Percentiles rank a stretch among this genome's conserved stretches.
These are phyloP conservation scores for Lomentospora prolificans DNA, from an alignment of 2,329 filamentous ascomycete genomes.

Conservation along the genomic window DNA sequence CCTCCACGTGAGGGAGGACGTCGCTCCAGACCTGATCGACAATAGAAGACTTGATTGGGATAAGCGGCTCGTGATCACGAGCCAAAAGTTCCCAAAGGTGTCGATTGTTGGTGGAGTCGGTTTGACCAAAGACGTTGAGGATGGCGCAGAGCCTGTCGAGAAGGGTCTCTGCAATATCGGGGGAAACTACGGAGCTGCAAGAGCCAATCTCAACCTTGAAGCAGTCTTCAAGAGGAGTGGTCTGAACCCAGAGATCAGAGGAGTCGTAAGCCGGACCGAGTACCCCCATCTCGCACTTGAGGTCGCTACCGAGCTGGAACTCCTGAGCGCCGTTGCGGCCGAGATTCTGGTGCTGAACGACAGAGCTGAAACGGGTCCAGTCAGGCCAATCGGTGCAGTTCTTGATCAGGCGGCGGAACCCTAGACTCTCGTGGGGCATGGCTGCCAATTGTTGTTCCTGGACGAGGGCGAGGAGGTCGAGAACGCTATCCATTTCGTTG, in stretches of 20 bases:
- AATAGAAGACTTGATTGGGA: slow-evolving; percentile 1
- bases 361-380: slow-evolving; percentile 18
- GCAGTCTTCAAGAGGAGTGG: not conserved
- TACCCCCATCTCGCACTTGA: not conserved
- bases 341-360: slow-evolving; percentile 21
- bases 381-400: slow-evolving; percentile 21
- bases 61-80: not conserved
- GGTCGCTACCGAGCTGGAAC: not conserved
- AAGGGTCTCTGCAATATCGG: not conserved
- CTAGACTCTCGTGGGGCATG: slow-evolving; percentile 18
- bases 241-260: slow-evolving; percentile 1
- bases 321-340: slow-evolving; percentile 4
- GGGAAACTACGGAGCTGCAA: not conserved
- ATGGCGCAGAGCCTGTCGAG: not conserved
- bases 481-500: slow-evolving; percentile 21
- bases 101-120: not conserved
- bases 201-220: slow-evolving; percentile 1
- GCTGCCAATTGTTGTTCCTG: slow-evolving; percentile 28
- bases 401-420: slow-evolving; percentile 20
- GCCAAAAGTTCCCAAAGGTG: slow-evolving; percentile 1
- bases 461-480: slow-evolving; percentile 26
- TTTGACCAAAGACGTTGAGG: not conserved
- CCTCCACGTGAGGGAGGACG: not conserved
- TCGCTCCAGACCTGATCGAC: not conserved
- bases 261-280: slow-evolving; percentile 3